Evolutionary conservation across 2,329 filamentous ascomycete species (phyloP).

Genomic region (Fonsecaea erecta): DNA sequence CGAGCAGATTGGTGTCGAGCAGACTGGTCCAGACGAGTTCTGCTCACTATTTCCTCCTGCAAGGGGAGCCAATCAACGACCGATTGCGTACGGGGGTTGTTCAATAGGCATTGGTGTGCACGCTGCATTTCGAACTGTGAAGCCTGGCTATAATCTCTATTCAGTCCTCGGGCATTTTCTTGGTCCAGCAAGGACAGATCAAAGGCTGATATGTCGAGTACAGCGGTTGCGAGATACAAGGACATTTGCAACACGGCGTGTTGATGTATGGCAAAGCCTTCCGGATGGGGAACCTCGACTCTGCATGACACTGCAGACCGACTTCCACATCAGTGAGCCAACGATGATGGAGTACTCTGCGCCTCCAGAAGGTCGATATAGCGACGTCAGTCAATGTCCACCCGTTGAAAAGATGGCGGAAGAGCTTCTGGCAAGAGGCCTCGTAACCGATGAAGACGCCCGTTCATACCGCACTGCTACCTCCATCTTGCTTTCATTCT

Average conservation of each 20-base stretch:
- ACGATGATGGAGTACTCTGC: conserved; percentile 48
- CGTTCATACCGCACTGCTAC: conserved; percentile 41
- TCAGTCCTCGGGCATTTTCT: conserved; percentile 55
- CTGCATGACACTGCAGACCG: conserved; percentile 52
- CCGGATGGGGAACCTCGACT: conserved; percentile 45
- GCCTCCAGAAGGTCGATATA: conserved; percentile 43
- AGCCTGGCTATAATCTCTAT: conserved; percentile 49
- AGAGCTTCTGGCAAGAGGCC: conserved; percentile 37
- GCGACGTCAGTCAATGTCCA: conserved; percentile 38
- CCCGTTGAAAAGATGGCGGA: conserved; percentile 29
- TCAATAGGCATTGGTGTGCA: conserved; percentile 49
- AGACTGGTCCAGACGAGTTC: conserved; percentile 13
- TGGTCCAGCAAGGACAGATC: conserved; percentile 51
- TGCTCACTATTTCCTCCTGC: not conserved
- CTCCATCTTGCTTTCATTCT: conserved; percentile 40
- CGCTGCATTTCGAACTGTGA: conserved; percentile 49
- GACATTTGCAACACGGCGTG: conserved; percentile 55
- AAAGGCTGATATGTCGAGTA: conserved; percentile 47
- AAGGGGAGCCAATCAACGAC: conserved; percentile 21
- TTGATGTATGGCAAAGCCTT: conserved; percentile 52
- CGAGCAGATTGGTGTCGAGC: conserved; percentile 5
- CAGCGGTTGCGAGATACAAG: conserved; percentile 50
- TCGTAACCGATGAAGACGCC: conserved; percentile 36
- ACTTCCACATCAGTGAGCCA: conserved; percentile 54
- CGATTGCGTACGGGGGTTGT: conserved; percentile 55